Evolutionary conservation across 257 asterid species (phyloP).

Genomic region (Solanum piurae): DNA sequence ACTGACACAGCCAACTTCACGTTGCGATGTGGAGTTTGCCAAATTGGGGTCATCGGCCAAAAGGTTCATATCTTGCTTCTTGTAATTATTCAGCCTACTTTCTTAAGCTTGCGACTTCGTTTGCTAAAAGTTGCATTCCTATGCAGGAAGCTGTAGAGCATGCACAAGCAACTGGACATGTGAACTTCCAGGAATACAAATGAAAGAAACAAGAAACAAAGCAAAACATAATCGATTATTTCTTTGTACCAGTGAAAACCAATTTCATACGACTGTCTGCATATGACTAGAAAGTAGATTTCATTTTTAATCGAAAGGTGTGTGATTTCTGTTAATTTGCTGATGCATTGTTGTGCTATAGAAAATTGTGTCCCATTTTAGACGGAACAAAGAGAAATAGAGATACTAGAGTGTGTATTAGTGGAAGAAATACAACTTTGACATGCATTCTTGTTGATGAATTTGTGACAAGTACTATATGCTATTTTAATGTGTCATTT

Average conservation of each 20-base stretch:
- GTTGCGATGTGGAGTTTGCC: constrained; percentile 91
- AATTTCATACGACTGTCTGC: neutral
- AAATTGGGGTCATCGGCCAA: constrained; percentile 82
- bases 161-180: constrained; percentile 88
- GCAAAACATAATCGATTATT: neutral
- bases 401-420: neutral
- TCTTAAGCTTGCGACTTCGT: neutral
- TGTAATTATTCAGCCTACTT: neutral
- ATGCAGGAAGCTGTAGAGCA: constrained; percentile 92
- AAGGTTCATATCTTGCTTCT: constrained; percentile 36
- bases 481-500: too few relatives aligned
- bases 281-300: neutral
- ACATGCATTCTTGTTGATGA: neutral
- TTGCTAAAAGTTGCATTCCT: neutral
- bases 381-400: neutral
- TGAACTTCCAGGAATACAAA: constrained; percentile 79
- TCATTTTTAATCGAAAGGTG: neutral
- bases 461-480: too few relatives aligned
- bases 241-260: neutral
- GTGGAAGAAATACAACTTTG: neutral
- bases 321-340: neutral
- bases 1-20: constrained; percentile 90
- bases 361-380: neutral
- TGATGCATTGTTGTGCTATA: neutral
- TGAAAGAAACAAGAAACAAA: constrained; percentile 13